Evolutionary conservation across 345 rosid genomes (phyloP).

Genomic region (rapeseed (Brassica napus)): DNA sequence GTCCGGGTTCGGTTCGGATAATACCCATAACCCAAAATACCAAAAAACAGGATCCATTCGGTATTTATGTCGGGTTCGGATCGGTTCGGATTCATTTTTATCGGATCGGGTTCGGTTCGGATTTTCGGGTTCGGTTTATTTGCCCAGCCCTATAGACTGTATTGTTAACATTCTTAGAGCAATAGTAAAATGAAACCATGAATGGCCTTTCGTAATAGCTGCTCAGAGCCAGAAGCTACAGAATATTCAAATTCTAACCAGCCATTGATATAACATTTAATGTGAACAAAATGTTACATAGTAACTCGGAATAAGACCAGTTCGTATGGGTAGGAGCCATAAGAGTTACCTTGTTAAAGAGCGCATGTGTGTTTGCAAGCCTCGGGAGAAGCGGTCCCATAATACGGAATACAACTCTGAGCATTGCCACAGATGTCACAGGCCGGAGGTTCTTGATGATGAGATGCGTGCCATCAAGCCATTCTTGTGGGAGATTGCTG

Average conservation of each 20-base stretch:
- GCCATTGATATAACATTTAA: background rate
- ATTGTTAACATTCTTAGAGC: conserved; percentile 6
- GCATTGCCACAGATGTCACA: conserved; percentile 87
- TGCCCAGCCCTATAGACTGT: too few relatives aligned
- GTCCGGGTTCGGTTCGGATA: too few relatives aligned
- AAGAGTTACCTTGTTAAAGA: conserved; percentile 78
- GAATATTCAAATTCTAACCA: background rate
- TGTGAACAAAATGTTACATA: background rate
- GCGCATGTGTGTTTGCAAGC: conserved; percentile 83
- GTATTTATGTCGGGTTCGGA: too few relatives aligned
- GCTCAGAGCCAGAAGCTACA: background rate
- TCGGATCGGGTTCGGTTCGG: too few relatives aligned
- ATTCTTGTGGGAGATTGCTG: conserved; percentile 96
- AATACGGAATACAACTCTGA: conserved; percentile 90
- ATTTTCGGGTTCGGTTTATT: too few relatives aligned
- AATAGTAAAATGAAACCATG: background rate
- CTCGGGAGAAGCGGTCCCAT: conserved; percentile 97
- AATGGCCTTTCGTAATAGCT: background rate
- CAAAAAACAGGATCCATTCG: too few relatives aligned
- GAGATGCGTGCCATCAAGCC: conserved; percentile 88
- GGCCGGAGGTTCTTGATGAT: conserved; percentile 86
- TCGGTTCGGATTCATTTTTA: too few relatives aligned
- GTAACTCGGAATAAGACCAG: background rate
- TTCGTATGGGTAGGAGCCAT: conserved; percentile 2
- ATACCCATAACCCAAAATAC: too few relatives aligned